Base-by-base conservation (phyloP, 2,329 filamentous ascomycete species). In the Phoma herbarum region DNA sequence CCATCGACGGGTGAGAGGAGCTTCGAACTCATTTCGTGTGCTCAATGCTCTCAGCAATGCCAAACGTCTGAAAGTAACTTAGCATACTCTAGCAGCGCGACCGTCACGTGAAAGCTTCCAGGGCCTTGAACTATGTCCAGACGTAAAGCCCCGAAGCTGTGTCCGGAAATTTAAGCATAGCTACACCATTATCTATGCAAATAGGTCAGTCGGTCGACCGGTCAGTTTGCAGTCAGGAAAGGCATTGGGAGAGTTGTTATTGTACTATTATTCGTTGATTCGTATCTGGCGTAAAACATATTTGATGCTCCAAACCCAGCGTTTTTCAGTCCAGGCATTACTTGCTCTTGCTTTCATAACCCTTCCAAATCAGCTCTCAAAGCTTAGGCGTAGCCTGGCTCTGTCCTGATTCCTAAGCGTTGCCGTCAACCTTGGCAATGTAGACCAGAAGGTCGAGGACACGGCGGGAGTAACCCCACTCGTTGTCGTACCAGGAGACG, bases 391-490 rank as follows among this genome's bases (percentile, higher is more conserved):
- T 68, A 50, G 65, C 67, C 67, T 68, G 69, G 69, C 68, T 75
- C 74, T 62, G 71, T 75, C 71, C 73, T 75, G 68, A 75, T 71
- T 76, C 69, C 72, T 78, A 79, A 66, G 77, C 77, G 64, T 77
- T 78, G 59, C 76, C 76, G 61, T 79, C 77, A 59, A 78, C 71
- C 75, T 79, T 78, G 72, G 77, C 77, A 67, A 79, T 78, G 75
- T 78, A 78, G 64, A 75, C 75, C 57, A 83, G 64, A 61, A 83
- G 81, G 74, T 83, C 81, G 64, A 83, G 77, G 60, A 83, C 81
- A 80, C 81, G 95, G 85, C 93, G 93, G 82, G 91, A 96, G 90
- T 99, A 98, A 78, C 93, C 95, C 93, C 93, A 97, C 88, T 98
- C 94, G 87, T 98, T 98, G 87, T 97, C 93, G 84, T 97, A 97